Base-by-base conservation (phyloP, 2,329 filamentous ascomycete genomes). In the Zymoseptoria passerinii region DNA sequence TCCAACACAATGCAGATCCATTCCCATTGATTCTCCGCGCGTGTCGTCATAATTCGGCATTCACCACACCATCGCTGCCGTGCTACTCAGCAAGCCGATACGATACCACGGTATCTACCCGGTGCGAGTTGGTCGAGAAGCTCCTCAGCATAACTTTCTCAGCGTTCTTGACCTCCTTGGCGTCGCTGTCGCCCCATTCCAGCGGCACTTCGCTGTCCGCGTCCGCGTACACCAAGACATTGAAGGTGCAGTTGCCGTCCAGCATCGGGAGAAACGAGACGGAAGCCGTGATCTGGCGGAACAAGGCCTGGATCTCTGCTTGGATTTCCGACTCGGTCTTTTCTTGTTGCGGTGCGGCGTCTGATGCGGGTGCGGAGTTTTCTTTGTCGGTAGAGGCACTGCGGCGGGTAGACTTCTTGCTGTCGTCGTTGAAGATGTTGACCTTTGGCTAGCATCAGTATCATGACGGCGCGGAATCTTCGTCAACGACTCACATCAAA, bases 131-230 rank as follows among this genome's bases (percentile, higher is more conserved):
- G 16, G 94, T 99, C 74, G 92, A 96, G 78, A 97, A 99, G 65
- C 92, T 95, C 61, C 94, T 83, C 70, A 99, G 77, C 77, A 96
- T 92, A 28, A 99, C 94, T 71, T 94, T 91, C 79, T 99, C 94
- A 49, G 90, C 92, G 68, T 94, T 89, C 71, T 86, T 81, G 66
- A 99, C 96, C 79, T 99, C 94, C 78, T 96, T 96, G 56, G 92
- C 92, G 74, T 97, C 94, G 66, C 90, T 96, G 76, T 99, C 94
- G 52, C 94, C 94, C 94, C 94, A 99, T 74, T 99, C 94, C 59
- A 99, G 87, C 3, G 94, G 94, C 13, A 99, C 94, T 52, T 97
- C 92, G 59, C 89, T 94, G 75, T 97, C 92, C 18, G 92, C 92
- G 72, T 99, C 92, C 55, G 94, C 94, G 72, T 99, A 99, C 3